Conservation (phyloP, 1,139 yeast species). For the Hemisphaericaspora lyxosophila region DNA sequence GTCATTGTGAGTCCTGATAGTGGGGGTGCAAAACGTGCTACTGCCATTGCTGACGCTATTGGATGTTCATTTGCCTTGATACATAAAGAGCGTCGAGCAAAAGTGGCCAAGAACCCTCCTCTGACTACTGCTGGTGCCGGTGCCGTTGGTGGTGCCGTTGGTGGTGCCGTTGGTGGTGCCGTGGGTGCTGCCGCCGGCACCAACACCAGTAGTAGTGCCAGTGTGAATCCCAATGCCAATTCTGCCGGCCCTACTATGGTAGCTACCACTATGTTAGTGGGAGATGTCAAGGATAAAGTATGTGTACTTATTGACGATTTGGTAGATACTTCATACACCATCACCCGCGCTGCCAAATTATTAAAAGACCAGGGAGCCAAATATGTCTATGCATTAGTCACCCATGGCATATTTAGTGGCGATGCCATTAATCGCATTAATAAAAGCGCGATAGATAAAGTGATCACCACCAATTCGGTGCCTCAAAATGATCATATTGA, state of each 20-base stretch:
- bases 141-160: slow-evolving; percentile 1
- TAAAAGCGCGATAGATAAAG: slow-evolving; percentile 72
- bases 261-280: slow-evolving; percentile 88
- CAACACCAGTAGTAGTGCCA: too few relatives aligned
- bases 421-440: slow-evolving; percentile 78
- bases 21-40: slow-evolving; percentile 97
- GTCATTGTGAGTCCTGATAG: slow-evolving; percentile 95
- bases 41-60: slow-evolving; percentile 86
- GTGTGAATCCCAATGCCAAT: slow-evolving; percentile 1
- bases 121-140: slow-evolving; percentile 18
- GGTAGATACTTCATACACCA: slow-evolving; percentile 91
- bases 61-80: slow-evolving; percentile 91
- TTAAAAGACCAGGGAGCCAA: slow-evolving; percentile 91
- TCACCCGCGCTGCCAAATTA: slow-evolving; percentile 86
- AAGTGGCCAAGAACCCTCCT: slow-evolving; percentile 35
- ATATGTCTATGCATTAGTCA: slow-evolving; percentile 81
- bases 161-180: slow-evolving; percentile 4
- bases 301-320: slow-evolving; percentile 91
- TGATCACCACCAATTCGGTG: slow-evolving; percentile 89
- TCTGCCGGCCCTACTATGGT: slow-evolving; percentile 26
- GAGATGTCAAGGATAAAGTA: slow-evolving; percentile 80
- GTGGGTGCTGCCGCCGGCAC: neutral
- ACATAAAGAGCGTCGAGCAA: slow-evolving; percentile 86
- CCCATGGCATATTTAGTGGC: slow-evolving; percentile 93
- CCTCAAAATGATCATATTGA: slow-evolving; percentile 67